These are phyloP conservation scores for Poa annua DNA, from an alignment of 176 grass and related monocot genomes.

Conservation along the genomic window DNA sequence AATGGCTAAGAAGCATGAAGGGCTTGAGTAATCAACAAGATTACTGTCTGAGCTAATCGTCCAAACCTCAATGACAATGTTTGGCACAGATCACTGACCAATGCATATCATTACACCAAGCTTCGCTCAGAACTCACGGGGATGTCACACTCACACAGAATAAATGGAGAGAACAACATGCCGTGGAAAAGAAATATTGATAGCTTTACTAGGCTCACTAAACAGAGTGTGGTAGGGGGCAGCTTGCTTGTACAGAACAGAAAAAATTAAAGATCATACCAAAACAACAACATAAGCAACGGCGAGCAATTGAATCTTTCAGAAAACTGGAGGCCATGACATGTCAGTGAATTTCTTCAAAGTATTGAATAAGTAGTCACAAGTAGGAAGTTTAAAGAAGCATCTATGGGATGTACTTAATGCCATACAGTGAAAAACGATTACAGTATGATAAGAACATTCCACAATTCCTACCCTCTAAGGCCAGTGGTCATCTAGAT, in stretches of 20 bases:
- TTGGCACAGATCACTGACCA: neutral
- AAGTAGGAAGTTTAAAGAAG: neutral
- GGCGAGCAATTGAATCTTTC: conserved; percentile 9
- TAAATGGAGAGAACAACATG: conserved; percentile 9
- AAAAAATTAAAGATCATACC: neutral
- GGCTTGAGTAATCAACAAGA: neutral
- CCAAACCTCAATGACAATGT: conserved; percentile 4
- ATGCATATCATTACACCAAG: conserved; percentile 4
- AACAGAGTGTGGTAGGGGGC: neutral
- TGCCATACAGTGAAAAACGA: neutral
- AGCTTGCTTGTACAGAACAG: neutral
- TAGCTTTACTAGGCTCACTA: neutral
- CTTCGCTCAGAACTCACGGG: neutral
- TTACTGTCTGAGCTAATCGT: neutral
- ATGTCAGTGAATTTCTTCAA: neutral
- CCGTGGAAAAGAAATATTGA: neutral
- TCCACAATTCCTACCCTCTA: conserved; percentile 43
- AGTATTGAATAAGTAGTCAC: conserved; percentile 28
- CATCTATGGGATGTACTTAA: conserved; percentile 18
- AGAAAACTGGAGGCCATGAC: neutral
- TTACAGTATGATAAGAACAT: conserved; percentile 20
- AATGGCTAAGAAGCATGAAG: neutral
- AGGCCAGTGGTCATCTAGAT: conserved; percentile 51
- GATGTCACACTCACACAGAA: neutral
- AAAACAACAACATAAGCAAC: neutral